phyloP scores from a whole-genome alignment of 352 stramenopile genomes.

The Pythium myriotylum region DNA sequence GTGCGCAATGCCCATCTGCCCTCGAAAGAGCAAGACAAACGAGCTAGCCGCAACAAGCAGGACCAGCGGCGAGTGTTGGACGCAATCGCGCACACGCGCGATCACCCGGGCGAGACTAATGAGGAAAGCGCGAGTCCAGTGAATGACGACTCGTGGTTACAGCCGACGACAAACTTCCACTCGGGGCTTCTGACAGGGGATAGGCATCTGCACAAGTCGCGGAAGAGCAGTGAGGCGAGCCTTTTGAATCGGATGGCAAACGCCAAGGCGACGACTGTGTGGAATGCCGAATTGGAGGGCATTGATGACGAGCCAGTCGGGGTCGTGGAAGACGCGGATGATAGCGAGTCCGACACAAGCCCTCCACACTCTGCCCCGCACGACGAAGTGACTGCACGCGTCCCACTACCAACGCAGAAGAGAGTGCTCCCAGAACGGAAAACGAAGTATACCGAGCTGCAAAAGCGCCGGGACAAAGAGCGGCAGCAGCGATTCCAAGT shows the following conservation, averaged over 20 bases:
- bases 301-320: conserved; percentile 44
- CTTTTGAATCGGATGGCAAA: conserved; percentile 59
- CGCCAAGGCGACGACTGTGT: conserved; percentile 49
- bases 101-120: neutral
- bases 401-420: conserved; percentile 3
- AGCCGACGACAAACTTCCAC: neutral
- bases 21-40: conserved; percentile 54
- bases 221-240: conserved; percentile 60
- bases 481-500: conserved; percentile 50
- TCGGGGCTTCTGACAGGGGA: neutral
- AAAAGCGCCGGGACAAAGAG: conserved; percentile 57
- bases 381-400: neutral
- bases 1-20: conserved; percentile 43
- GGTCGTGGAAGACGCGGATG: conserved; percentile 1
- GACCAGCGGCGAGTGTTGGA: conserved; percentile 45
- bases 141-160: neutral
- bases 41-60: conserved; percentile 49
- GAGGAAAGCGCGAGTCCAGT: neutral
- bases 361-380: neutral
- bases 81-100: conserved; percentile 41
- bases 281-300: conserved; percentile 50
- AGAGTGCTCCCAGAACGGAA: conserved; percentile 61
- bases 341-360: neutral
- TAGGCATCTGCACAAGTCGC: conserved; percentile 14
- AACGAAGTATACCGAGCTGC: conserved; percentile 59